These are phyloP conservation scores for Calonectria pseudoreteaudii DNA, from an alignment of 2,329 filamentous ascomycete species.

Conservation along the genomic window DNA sequence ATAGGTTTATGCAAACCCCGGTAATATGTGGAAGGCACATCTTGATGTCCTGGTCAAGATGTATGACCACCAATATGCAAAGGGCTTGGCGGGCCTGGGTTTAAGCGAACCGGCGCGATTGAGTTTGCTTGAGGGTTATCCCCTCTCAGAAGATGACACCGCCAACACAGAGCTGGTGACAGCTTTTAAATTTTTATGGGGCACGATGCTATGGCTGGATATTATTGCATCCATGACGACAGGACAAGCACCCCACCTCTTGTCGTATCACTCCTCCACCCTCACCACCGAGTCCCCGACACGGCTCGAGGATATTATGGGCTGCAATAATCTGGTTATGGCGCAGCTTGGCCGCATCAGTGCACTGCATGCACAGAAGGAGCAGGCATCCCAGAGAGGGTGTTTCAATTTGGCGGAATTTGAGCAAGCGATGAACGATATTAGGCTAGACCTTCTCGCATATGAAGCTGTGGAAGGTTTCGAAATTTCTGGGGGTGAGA, in stretches of 20 bases:
- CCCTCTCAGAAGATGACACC: background rate
- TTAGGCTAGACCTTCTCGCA: background rate
- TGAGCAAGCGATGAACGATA: background rate
- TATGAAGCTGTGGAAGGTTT: background rate
- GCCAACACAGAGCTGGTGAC: background rate
- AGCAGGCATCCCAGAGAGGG: background rate
- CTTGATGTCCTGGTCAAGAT: background rate
- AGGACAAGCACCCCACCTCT: background rate
- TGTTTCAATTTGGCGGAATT: background rate
- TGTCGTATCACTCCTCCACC: background rate
- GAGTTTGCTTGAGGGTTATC: background rate
- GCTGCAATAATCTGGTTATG: slow-evolving; percentile 10
- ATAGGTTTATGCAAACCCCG: slow-evolving; percentile 7
- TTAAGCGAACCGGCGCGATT: background rate
- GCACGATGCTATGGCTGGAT: slow-evolving; percentile 15
- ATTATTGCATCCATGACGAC: slow-evolving; percentile 6
- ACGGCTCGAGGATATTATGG: slow-evolving; percentile 15
- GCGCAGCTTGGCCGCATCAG: background rate
- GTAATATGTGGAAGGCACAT: slow-evolving; percentile 2
- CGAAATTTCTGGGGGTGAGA: background rate
- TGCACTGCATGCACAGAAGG: background rate
- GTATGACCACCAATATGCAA: background rate
- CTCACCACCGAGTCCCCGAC: background rate
- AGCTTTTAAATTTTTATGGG: background rate
- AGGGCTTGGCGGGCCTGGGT: background rate